Percentiles rank a stretch among this genome's conserved stretches.
Evolutionary conservation across 768 basidiomycete species (phyloP).

Genomic region (Trametes cubensis): DNA sequence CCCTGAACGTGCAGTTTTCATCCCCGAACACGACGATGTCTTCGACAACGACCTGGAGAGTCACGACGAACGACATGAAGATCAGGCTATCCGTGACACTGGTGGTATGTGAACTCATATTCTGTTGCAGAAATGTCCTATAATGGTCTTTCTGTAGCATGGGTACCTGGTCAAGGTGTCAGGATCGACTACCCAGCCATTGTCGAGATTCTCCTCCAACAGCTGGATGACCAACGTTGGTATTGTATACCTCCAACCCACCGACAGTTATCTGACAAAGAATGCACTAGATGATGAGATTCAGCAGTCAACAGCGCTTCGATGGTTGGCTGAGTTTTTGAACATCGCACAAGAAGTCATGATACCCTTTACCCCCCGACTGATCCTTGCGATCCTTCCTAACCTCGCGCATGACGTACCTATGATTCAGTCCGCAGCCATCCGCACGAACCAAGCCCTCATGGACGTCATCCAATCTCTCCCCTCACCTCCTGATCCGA

Average conservation of each 20-base stretch:
- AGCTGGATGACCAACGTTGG: conserved; percentile 83
- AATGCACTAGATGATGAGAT: conserved; percentile 79
- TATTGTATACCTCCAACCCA: conserved; percentile 18
- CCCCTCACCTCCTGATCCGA: conserved; percentile 65
- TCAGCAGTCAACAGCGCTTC: conserved; percentile 90
- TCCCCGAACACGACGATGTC: conserved; percentile 50
- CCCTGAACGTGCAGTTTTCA: conserved; percentile 58
- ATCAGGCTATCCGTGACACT: conserved; percentile 58
- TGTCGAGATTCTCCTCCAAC: conserved; percentile 88
- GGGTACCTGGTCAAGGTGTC: conserved; percentile 94
- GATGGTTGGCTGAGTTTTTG: conserved; percentile 92
- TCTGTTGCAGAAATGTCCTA: conserved; percentile 15
- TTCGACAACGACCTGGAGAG: conserved; percentile 28
- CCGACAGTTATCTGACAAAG: not conserved
- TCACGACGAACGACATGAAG: conserved; percentile 43
- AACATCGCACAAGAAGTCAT: conserved; percentile 88
- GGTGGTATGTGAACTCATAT: conserved; percentile 50
- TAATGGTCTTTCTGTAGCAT: conserved; percentile 48
- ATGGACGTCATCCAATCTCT: conserved; percentile 84
- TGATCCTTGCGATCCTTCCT: conserved; percentile 90
- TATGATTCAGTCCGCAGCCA: conserved; percentile 86
- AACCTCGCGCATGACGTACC: conserved; percentile 91
- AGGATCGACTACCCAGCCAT: conserved; percentile 89
- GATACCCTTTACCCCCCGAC: conserved; percentile 90
- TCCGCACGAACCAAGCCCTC: conserved; percentile 83